Evolutionary conservation across 345 rosid species (phyloP), one percentile per base, ranked within the genome.

Genomic region (Pelargonium nanum): DNA sequence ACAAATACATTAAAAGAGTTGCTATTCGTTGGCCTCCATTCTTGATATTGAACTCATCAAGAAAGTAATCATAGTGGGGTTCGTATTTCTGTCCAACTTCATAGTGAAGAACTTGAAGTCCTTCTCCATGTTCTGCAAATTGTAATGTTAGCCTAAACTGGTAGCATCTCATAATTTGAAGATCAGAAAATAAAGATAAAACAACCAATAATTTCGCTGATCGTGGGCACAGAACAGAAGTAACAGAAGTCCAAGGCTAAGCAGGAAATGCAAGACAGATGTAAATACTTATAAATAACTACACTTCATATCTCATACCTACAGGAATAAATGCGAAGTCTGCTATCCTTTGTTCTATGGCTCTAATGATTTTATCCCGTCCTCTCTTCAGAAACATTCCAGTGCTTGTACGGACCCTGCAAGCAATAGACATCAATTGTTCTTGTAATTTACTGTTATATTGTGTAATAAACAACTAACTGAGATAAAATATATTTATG

Each of bases 1-100:
- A 87, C 98, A 92, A 68, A 81, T 92, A 87, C 93, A 92, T 89
- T 70, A 92, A 89, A 78, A 92, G 45, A 7, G 95, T 92, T 32
- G 98, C 96, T 74, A 87, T 81, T 51, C 98, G 79, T 71, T 89
- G 95, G 60, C 93, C 98, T 53, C 96, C 98, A 64, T 87, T 78
- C 69, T 81, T 89, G 24, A 89, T 82, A 72, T 85, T 92, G 75
- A 83, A 87, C 72, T 81, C 85, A 56, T 92, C 98, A 70, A 85
- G 85, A 75, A 92, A 92, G 81, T 87, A 92, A 80, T 92, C 96
- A 65, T 58, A 81, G 65, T 89, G 98, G 58, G 98, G 76, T 53
- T 83, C 96, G 32, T 92, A 89, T 76, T 85, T 89, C 74, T 92
- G 93, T 52, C 91, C 98, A 67, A 52, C 83, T 84, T 87, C 95